phyloP scores from a whole-genome alignment of 1,284 basidiomycete species.

The Papiliotrema laurentii region DNA sequence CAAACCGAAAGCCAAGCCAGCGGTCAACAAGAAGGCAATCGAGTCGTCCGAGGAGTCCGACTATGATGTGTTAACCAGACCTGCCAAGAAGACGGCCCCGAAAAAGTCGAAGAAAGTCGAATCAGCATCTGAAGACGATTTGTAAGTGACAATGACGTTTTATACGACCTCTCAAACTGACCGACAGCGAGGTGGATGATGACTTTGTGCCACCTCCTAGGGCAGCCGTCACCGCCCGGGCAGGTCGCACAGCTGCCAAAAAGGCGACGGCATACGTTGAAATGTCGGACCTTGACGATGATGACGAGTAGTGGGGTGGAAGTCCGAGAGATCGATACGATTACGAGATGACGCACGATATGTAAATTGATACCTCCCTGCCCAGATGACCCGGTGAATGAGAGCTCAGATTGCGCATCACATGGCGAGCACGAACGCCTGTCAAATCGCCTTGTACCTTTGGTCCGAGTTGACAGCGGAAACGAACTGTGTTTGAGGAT shows the following conservation, averaged over 20 bases:
- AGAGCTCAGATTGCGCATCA: too few relatives aligned
- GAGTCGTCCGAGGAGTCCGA: constrained; percentile 10
- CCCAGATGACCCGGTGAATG: too few relatives aligned
- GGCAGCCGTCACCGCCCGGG: constrained; percentile 16
- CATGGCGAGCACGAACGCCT: too few relatives aligned
- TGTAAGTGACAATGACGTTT: constrained; percentile 14
- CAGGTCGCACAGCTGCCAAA: constrained; percentile 23
- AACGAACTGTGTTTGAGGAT: too few relatives aligned
- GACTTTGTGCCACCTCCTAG: constrained; percentile 25
- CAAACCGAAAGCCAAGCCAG: constrained; percentile 10
- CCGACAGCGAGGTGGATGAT: constrained; percentile 13
- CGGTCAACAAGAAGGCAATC: constrained; percentile 8
- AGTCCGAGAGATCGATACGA: too few relatives aligned
- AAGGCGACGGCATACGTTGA: constrained; percentile 38
- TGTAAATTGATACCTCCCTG: too few relatives aligned
- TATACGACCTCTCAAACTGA: not conserved
- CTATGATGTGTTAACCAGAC: constrained; percentile 1
- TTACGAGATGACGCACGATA: not conserved
- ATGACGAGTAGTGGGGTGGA: too few relatives aligned
- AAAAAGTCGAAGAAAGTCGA: constrained; percentile 23
- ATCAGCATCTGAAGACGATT: constrained; percentile 27
- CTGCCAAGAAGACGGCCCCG: constrained; percentile 10
- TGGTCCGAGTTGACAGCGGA: too few relatives aligned
- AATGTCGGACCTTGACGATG: constrained; percentile 20
- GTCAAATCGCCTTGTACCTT: too few relatives aligned